These are phyloP conservation scores for Starmera amethionina DNA, from an alignment of 805 yeast species.

Conservation along the genomic window DNA sequence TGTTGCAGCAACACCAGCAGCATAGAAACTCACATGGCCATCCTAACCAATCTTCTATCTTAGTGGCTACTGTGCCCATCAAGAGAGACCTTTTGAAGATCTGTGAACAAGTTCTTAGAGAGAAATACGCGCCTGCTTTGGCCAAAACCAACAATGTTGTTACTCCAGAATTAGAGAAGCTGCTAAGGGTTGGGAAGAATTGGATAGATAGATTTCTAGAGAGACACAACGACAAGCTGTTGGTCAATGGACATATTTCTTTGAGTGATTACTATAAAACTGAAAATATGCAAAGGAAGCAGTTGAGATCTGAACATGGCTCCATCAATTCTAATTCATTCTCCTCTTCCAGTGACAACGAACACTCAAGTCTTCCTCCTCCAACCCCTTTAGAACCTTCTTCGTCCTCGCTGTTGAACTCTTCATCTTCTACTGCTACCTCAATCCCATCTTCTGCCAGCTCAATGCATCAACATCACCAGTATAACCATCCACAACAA, in stretches of 20 bases:
- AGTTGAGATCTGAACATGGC: slow-evolving; percentile 13
- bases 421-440: neutral
- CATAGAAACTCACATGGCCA: too few relatives aligned
- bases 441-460: too few relatives aligned
- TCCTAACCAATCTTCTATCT: too few relatives aligned
- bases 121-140: slow-evolving; percentile 10
- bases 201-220: slow-evolving; percentile 21
- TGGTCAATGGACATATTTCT: slow-evolving; percentile 12
- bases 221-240: slow-evolving; percentile 17
- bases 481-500: slow-evolving; percentile 1
- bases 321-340: slow-evolving; percentile 9
- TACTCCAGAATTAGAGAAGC: slow-evolving; percentile 4
- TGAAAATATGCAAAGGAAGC: slow-evolving; percentile 17
- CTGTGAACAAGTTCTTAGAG: slow-evolving; percentile 15
- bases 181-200: slow-evolving; percentile 19
- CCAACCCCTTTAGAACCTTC: slow-evolving; percentile 2
- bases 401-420: neutral
- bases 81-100: slow-evolving; percentile 16
- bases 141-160: slow-evolving; percentile 1
- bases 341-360: slow-evolving; percentile 4
- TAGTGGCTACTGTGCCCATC: slow-evolving; percentile 9
- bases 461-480: slow-evolving; percentile 1
- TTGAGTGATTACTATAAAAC: slow-evolving; percentile 18
- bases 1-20: slow-evolving; percentile 12
- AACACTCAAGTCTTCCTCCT: neutral